A percentile compares a stretch with the other conserved stretches of the same genome.
Conservation (phyloP, 2,329 filamentous ascomycete species). For the Rhinocladiella mackenziei region DNA sequence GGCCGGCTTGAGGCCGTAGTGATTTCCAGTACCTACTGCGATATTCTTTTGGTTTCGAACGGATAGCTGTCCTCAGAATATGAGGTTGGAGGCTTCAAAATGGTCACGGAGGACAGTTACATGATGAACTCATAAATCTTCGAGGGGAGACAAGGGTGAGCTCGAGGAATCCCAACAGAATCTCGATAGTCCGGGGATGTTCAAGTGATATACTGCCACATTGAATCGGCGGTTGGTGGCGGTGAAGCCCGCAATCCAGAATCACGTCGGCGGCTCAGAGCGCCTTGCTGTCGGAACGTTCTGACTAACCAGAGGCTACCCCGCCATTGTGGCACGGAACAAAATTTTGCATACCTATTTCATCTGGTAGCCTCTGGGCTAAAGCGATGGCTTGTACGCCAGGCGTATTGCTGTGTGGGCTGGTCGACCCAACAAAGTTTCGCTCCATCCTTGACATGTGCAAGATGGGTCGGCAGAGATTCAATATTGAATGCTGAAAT, state of each 20-base stretch:
- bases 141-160: too few relatives aligned
- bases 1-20: background rate
- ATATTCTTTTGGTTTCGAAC: constrained; percentile 19
- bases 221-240: background rate
- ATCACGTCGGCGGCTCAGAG: constrained; percentile 1
- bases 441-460: too few relatives aligned
- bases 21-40: constrained; percentile 21
- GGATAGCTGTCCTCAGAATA: background rate
- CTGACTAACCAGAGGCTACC: constrained; percentile 2
- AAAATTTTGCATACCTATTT: background rate
- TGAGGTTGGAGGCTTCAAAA: too few relatives aligned
- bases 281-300: background rate
- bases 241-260: too few relatives aligned
- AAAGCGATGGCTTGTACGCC: background rate
- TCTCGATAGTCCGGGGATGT: too few relatives aligned
- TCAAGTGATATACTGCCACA: background rate
- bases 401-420: background rate
- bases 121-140: too few relatives aligned
- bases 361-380: background rate
- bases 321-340: constrained; percentile 17
- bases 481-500: too few relatives aligned
- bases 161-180: too few relatives aligned
- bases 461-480: too few relatives aligned
- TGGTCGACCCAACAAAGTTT: background rate
- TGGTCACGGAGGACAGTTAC: too few relatives aligned